Evolutionary conservation across 2,329 filamentous ascomycete species (phyloP), one percentile per base, ranked within the genome.

Genomic region (Epichloe coenophiala): DNA sequence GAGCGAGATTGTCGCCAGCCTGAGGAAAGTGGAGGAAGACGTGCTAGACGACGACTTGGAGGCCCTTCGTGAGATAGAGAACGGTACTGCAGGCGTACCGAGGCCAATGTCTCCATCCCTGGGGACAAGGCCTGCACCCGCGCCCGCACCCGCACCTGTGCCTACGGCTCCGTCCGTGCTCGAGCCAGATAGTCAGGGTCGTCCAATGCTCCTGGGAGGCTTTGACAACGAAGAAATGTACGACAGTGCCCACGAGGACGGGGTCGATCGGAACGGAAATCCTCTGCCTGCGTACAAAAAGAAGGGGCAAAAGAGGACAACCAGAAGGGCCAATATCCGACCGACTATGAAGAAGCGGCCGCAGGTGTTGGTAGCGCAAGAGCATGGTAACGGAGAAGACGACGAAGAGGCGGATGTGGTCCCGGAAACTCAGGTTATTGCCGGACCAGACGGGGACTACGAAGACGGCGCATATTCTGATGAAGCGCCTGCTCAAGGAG

Each of bases 261-360:
- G 71, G 0, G 61, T 75, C 12, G 78, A 71, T 48, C 71, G 70
- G n/a, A 68, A 80, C 58, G 80, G 80, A 2, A 72, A 77, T 54
- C 81, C 81, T 2, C 63, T 81, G 38, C 78, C 74, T 49, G 66
- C 78, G 1, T 91, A 77, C 71, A 91, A 90, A 73, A 93, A 93
- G 76, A 87, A 86, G 70, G 86, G 86, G 0, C 77, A 86, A 63
- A 93, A 93, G 71, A 75, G 87, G 54, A 88, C 86, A 50, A 91
- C 87, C 3, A 74, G 82, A 54, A 71, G 75, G 45, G 74, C 78
- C 50, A 88, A 82, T 53, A 86, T 84, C 70, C 73, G 69, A 54
- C 79, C 78, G 2, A 74, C 67, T 1, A 63, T 70, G 50, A 61
- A 63, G 6, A 76, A 74, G 59, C 73, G 80, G 38, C 72, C 75